Evolutionary conservation across 192 early-diverging fungal species (phyloP), one percentile per base, ranked within the genome.

Genomic region (Linnemannia hyalina): DNA sequence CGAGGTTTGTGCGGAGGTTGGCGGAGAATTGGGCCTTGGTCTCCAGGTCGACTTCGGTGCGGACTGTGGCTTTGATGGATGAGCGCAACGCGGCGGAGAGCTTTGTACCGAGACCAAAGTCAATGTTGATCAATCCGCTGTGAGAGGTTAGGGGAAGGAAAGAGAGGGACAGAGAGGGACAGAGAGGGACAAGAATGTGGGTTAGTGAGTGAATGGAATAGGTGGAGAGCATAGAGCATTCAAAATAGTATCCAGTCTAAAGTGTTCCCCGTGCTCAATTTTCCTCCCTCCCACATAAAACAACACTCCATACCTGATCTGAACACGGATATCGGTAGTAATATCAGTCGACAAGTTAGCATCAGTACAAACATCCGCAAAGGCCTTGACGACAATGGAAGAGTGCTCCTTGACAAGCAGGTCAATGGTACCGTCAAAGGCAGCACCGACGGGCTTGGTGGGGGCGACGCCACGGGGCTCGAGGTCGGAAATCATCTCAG

Each of bases 331-430:
- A 9, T 71, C 70, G 20, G 38, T 71, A 3, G 70, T 42, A 42
- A 71, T 71, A 13, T 71, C 70, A 15, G 36, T 38, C 40, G 36
- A 42, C 1, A 71, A 8, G 36, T 42, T 42, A 13, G 70, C 70
- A 71, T 71, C 41, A 20, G 70, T 71, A n/a, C 38, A 38, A 20
- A 71, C 70, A 42, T 71, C 70, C 6, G 70, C 36, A 41, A 42
- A 71, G 70, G 41, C 70, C 70, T 71, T 71, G 41, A 42, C 36
- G 4, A 42, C 70, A 42, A 71, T 71, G 6, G 42, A 40, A 42
- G 70, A 42, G 70, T 71, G 70, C 38, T 71, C 70, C 36, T 71
- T 71, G 70, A 42, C 41, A 42, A 71, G 41, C 15, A 71, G 10
- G 36, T 38, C 70, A 35, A 71, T 1, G 22, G 70, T 71, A 5